Base-by-base conservation (phyloP, 1,139 yeast species). In the Geotrichum bryndzae region DNA sequence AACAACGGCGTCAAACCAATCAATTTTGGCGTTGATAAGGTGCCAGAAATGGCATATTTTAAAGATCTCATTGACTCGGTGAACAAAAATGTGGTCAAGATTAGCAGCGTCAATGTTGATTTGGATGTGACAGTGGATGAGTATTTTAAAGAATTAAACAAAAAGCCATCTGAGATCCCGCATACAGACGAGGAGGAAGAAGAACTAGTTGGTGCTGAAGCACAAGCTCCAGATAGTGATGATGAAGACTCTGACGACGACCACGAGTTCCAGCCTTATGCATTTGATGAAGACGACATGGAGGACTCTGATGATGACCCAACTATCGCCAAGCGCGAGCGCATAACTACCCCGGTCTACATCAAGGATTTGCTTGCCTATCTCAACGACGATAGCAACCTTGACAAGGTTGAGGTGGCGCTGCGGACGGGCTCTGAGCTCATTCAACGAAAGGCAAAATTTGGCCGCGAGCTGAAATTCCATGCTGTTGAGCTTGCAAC, bases 341-440 rank as follows among this genome's bases (percentile, higher is more conserved):
- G 8, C n/a, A 74, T 83, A 0, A 69, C 79, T 0, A 74, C 79
- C 3, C 92, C 92, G 0, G 78, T 86, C 1, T 88, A 86, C 68
- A 76, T 88, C 35, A 82, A 83, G 64, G 89, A 85, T 58, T 73
- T 87, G n/a, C 66, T 86, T n/a, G 74, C 75, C 10, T 87, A 86
- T 66, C 70, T 88, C 18, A 69, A 71, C 11, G 82, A 86, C 0
- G 82, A 86, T 0, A 48, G 23, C 7, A 54, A 41, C 15, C 82
- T 77, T 66, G 86, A 83, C 46, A 85, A 82, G 75, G 79, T 77
- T 45, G 71, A 74, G 51, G 63, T 80, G 10, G 89, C 88, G 0
- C 76, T 86, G n/a, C 69, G 69, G 1, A 65, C 72, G 23, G 89
- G 87, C 0, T 82, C 90, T 0, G 79, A 80, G 1, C 76, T 87